Evolutionary conservation across 768 basidiomycete species (phyloP), one percentile per base, ranked within the genome.

Genomic region (Boletus coccyginus): DNA sequence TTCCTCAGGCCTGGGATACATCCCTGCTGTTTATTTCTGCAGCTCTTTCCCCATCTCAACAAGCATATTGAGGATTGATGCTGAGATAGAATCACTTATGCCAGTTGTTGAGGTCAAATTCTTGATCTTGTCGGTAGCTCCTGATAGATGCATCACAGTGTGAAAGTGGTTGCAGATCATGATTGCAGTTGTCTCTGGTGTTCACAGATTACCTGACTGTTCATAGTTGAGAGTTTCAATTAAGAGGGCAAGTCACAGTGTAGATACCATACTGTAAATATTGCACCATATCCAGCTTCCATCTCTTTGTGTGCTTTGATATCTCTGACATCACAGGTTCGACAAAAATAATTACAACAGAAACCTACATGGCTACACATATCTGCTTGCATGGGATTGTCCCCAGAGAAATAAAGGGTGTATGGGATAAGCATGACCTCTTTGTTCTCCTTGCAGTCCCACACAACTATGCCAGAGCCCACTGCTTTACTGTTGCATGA

Each of bases 281-380:
- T 42, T 1, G 31, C 46, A 47, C 72, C 63, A 60, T 69, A 80
- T 1, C 78, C 76, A 2, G 62, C 52, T 36, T 75, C 62, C 0
- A 67, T 61, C 41, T 63, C 62, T 41, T 76, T 78, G 5, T 64
- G 39, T 47, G 69, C 62, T 27, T 70, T 64, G 0, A 68, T 63
- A 0, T 78, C 75, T 2, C 79, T 74, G 16, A 69, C 66, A 42
- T 66, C 2, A 45, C 78, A 80, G 59, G 74, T 76, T 2, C 71
- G 60, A 50, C 80, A 82, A 5, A 66, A 70, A 10, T 65, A 57
- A 40, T 80, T 81, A 13, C 76, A 76, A 2, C 70, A 66, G 0
- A 67, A 62, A 1, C 79, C 77, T 39, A 75, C 76, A 33, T 81
- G 80, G 0, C 70, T 69, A 6, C 66, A 70, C 2, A 61, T 19